Conservation (phyloP, 192 early-diverging fungal genomes). For the Thoreauomyces humboldtii region DNA sequence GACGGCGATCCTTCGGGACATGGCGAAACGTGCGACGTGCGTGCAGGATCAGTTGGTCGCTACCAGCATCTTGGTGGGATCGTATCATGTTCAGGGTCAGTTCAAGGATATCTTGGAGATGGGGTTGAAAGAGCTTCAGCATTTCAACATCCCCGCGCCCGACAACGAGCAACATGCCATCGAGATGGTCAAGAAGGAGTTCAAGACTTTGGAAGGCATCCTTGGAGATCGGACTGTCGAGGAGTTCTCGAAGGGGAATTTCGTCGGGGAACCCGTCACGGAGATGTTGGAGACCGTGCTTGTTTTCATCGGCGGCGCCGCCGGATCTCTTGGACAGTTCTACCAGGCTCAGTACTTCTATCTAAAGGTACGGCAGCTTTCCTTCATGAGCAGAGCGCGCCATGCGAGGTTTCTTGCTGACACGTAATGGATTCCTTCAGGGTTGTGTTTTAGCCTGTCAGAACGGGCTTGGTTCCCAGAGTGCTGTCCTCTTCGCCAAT, state of each 20-base stretch:
- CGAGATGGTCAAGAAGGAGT: conserved; percentile 7
- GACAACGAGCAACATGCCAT: conserved; percentile 9
- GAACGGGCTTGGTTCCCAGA: conserved; percentile 8
- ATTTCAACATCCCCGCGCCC: conserved; percentile 24
- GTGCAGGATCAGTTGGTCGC: conserved; percentile 12
- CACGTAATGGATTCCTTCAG: not conserved
- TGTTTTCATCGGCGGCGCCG: conserved; percentile 27
- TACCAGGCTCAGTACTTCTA: conserved; percentile 19
- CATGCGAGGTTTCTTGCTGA: not conserved
- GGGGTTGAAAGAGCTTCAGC: conserved; percentile 26
- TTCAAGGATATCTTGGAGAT: conserved; percentile 31
- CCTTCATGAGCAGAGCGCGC: no score
- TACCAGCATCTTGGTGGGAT: conserved; percentile 11
- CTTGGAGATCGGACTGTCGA: conserved; percentile 3
- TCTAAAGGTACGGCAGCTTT: conserved; percentile 6
- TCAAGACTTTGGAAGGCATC: conserved; percentile 12
- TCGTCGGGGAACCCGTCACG: conserved; percentile 4
- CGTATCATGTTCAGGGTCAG: conserved; percentile 24
- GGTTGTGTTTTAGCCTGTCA: conserved; percentile 10
- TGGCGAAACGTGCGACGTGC: conserved; percentile 12
- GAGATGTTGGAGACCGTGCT: conserved; percentile 35
- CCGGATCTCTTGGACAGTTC: not conserved
- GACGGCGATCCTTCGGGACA: conserved; percentile 9
- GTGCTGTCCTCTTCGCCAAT: conserved; percentile 14
- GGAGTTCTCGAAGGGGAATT: not conserved